These are phyloP conservation scores for Clavispora phyllophila DNA, from an alignment of 805 yeast genomes.

Conservation along the genomic window DNA sequence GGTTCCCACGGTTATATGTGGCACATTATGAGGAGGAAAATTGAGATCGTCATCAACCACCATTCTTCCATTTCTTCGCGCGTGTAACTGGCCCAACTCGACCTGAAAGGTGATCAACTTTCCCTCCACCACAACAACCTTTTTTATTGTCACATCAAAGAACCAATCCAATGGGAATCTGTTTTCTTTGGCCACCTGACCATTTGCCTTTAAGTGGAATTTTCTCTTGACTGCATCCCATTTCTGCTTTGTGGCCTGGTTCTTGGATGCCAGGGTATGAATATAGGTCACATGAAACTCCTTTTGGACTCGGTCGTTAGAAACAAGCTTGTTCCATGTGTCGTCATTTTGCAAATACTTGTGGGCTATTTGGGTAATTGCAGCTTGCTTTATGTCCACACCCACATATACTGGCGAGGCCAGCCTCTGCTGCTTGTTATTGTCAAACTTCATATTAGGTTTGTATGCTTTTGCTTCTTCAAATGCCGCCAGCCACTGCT, in stretches of 20 bases:
- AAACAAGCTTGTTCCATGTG: constrained; percentile 23
- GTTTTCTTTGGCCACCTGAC: background rate
- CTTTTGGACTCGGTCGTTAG: constrained; percentile 38
- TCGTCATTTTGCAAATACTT: background rate
- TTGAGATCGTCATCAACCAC: background rate
- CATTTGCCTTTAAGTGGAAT: constrained; percentile 8
- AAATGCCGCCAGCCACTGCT: constrained; percentile 43
- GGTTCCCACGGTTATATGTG: constrained; percentile 76
- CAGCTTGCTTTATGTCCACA: background rate
- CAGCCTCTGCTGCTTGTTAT: constrained; percentile 5
- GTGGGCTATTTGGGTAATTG: background rate
- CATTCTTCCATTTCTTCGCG: background rate
- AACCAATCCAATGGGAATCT: constrained; percentile 4
- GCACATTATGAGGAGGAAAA: background rate
- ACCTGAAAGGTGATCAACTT: constrained; percentile 53
- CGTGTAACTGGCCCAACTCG: constrained; percentile 15
- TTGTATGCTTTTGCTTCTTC: constrained; percentile 46
- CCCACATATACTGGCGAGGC: constrained; percentile 12
- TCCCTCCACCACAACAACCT: constrained; percentile 44
- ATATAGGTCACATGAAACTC: constrained; percentile 66
- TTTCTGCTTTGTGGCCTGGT: constrained; percentile 13
- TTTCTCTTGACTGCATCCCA: constrained; percentile 13
- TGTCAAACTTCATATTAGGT: constrained; percentile 44
- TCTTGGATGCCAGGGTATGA: constrained; percentile 28
- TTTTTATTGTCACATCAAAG: constrained; percentile 38